A percentile compares a stretch with the other conserved stretches of the same genome.
phyloP scores from a whole-genome alignment of 768 basidiomycete species.

The Mrakia frigida region DNA sequence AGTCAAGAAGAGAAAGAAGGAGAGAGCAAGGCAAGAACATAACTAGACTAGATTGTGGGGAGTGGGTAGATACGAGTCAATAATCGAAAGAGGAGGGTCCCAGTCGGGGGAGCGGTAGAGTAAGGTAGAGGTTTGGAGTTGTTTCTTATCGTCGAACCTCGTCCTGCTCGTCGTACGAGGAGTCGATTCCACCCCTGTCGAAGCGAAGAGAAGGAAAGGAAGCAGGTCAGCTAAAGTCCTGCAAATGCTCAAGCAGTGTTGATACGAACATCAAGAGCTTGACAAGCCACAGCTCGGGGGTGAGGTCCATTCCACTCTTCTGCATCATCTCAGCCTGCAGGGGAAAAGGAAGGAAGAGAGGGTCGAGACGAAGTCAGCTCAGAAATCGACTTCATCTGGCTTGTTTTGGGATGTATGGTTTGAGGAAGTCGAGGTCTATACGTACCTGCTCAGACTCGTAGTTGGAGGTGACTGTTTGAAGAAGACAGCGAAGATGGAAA shows the following conservation, averaged over 20 bases:
- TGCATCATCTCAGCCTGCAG: slow-evolving; percentile 30
- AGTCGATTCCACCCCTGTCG: background rate
- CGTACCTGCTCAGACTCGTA: slow-evolving; percentile 27
- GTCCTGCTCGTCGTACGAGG: slow-evolving; percentile 22
- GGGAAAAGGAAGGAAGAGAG: background rate
- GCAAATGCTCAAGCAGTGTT: slow-evolving; percentile 18
- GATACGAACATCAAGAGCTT: slow-evolving; percentile 39
- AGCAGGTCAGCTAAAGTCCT: background rate
- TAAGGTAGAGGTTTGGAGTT: too few species aligned
- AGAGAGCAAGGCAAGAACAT: too few species aligned
- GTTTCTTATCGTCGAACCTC: slow-evolving; percentile 13
- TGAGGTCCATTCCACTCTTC: slow-evolving; percentile 34
- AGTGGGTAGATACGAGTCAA: too few species aligned
- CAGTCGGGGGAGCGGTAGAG: too few species aligned
- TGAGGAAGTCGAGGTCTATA: too few species aligned
- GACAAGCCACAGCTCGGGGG: slow-evolving; percentile 44
- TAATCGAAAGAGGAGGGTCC: too few species aligned
- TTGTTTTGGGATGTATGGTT: too few species aligned
- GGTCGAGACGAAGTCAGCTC: background rate
- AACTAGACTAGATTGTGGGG: too few species aligned
- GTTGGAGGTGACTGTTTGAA: slow-evolving; percentile 20
- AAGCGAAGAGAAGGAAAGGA: background rate
- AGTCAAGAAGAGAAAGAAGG: too few species aligned
- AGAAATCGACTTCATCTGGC: too few species aligned
- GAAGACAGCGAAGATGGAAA: background rate